A percentile compares a stretch with the other conserved stretches of the same genome.
Evolutionary conservation across 139 green algal species (phyloP).

Genomic region (Asterochloris erici): DNA sequence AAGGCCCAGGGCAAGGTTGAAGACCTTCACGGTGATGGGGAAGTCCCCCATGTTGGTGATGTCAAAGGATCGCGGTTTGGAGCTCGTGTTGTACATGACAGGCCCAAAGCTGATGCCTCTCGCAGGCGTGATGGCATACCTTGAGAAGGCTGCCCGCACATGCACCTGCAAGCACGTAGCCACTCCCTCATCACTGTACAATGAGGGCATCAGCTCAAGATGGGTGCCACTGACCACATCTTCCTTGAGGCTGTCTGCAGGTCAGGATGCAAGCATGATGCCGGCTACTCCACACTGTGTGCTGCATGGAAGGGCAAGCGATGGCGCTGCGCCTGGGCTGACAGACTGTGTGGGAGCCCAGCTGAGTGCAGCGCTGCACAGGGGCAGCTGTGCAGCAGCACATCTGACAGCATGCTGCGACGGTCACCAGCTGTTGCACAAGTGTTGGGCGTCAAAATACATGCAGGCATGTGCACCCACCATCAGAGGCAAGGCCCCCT

Average conservation of each 20-base stretch:
- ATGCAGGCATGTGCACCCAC: constrained; percentile 11
- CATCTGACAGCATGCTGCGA: no score
- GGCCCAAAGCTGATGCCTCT: constrained; percentile 77
- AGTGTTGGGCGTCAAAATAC: not conserved
- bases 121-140: constrained; percentile 71
- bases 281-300: no score
- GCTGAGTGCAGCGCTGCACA: no score
- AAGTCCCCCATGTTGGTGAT: constrained; percentile 72
- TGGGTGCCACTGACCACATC: no score
- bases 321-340: no score
- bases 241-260: no score
- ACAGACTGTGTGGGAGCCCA: no score
- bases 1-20: constrained; percentile 9
- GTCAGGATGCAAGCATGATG: no score
- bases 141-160: constrained; percentile 59
- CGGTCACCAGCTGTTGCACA: no score
- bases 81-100: constrained; percentile 61
- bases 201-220: no score
- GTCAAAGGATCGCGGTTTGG: constrained; percentile 66
- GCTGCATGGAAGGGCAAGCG: no score
- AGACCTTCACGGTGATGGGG: constrained; percentile 55
- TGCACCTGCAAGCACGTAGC: constrained; percentile 7
- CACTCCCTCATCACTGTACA: not conserved
- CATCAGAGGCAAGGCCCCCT: constrained; percentile 43
- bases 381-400: no score